Evolutionary conservation across 306 rosid genomes (phyloP).

Genomic region (Mimosa bimucronata): DNA sequence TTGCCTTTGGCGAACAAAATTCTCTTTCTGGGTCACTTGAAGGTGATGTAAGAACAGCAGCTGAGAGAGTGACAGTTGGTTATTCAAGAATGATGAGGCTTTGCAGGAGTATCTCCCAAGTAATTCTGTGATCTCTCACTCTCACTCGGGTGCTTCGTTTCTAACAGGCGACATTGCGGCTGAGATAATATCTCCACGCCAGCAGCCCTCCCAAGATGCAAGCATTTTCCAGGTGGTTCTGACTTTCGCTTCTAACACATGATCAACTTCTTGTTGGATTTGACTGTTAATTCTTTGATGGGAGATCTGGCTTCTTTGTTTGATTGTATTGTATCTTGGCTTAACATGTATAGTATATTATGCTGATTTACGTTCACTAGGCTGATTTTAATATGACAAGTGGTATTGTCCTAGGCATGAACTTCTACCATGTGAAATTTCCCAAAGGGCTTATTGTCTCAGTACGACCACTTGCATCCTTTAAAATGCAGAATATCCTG

Average conservation of each 20-base stretch:
- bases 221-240: no score
- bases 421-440: not conserved
- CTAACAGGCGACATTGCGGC: no score
- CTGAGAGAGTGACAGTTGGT: constrained; percentile 55
- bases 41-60: constrained; percentile 53
- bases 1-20: constrained; percentile 32
- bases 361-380: not conserved
- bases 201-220: no score
- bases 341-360: not conserved
- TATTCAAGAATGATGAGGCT: constrained; percentile 68
- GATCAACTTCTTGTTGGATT: constrained; percentile 18
- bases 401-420: not conserved
- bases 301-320: not conserved
- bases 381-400: not conserved
- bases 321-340: not conserved
- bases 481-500: not conserved
- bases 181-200: no score
- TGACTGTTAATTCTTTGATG: not conserved
- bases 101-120: constrained; percentile 61
- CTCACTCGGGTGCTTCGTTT: no score
- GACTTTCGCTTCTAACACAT: constrained; percentile 27
- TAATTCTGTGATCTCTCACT: constrained; percentile 32
- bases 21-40: constrained; percentile 45
- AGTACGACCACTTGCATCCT: not conserved
- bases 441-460: not conserved